Percentiles rank a stretch among this genome's conserved stretches.
These are phyloP conservation scores for Aureobasidium sp. DNA, from an alignment of 2,329 filamentous ascomycete genomes.

Conservation along the genomic window DNA sequence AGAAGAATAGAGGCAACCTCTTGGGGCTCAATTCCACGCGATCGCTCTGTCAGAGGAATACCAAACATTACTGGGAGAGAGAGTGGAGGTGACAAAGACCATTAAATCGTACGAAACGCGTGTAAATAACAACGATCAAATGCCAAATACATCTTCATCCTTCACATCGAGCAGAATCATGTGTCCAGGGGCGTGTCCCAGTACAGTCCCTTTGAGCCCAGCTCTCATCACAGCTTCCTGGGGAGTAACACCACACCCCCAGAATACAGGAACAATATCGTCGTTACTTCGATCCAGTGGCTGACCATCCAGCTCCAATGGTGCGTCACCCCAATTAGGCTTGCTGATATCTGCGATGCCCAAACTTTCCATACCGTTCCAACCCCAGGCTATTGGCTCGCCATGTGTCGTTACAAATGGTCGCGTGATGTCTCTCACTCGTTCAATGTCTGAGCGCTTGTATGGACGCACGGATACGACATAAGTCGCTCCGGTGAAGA, in stretches of 20 bases:
- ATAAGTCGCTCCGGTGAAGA: conserved; percentile 47
- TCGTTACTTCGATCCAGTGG: conserved; percentile 28
- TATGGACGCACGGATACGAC: conserved; percentile 60
- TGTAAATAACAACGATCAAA: too few relatives aligned
- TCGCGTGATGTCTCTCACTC: conserved; percentile 48
- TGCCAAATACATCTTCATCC: conserved; percentile 31
- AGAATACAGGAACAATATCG: conserved; percentile 48
- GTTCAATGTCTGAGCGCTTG: conserved; percentile 39
- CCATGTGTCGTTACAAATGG: conserved; percentile 52
- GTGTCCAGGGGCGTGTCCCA: conserved; percentile 54
- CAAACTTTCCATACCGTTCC: conserved; percentile 45
- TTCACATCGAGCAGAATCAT: conserved; percentile 53
- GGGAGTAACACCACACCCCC: conserved; percentile 60
- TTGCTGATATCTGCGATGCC: conserved; percentile 47
- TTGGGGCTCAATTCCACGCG: too few relatives aligned
- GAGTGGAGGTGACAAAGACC: too few relatives aligned
- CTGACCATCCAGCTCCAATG: conserved; percentile 26
- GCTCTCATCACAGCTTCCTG: conserved; percentile 56
- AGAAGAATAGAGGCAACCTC: too few relatives aligned
- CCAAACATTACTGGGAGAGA: too few relatives aligned
- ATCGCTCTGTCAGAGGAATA: too few relatives aligned
- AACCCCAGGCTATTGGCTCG: conserved; percentile 58
- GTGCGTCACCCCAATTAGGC: conserved; percentile 51
- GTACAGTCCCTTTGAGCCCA: conserved; percentile 45
- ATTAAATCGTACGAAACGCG: too few relatives aligned